Evolutionary conservation across 352 stramenopile genomes (phyloP).

Genomic region (Globisporangium carolinianum): DNA sequence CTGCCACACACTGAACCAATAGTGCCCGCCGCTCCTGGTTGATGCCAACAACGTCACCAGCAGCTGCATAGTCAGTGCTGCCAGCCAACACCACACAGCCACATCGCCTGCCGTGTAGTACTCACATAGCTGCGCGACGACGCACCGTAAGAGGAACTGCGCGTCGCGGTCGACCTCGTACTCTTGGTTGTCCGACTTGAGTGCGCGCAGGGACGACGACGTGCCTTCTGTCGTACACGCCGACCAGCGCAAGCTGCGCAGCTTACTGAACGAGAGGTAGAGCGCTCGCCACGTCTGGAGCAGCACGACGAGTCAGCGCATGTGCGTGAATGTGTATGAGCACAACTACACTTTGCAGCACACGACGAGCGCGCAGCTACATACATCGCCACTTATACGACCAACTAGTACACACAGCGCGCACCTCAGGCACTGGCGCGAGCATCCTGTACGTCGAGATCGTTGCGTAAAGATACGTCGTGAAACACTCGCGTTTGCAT

Average conservation of each 20-base stretch:
- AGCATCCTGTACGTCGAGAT: conserved; percentile 63
- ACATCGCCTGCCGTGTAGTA: no score
- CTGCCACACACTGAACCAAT: conserved; percentile 67
- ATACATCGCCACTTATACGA: neutral
- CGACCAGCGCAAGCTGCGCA: conserved; percentile 35
- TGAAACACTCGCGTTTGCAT: conserved; percentile 67
- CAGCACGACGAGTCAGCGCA: conserved; percentile 2
- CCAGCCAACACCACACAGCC: no score
- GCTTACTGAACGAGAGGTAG: conserved; percentile 40
- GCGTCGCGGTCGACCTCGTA: conserved; percentile 35
- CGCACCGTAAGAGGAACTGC: conserved; percentile 41
- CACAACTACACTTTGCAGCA: neutral
- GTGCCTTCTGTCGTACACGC: conserved; percentile 30
- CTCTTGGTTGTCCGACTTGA: conserved; percentile 71
- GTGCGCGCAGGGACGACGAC: conserved; percentile 40
- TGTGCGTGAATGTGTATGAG: neutral
- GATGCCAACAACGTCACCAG: no score
- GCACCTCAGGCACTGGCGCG: conserved; percentile 34
- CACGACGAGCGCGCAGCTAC: neutral
- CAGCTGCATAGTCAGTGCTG: no score
- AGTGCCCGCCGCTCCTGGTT: conserved; percentile 57
- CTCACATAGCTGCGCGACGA: neutral
- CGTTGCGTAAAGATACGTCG: conserved; percentile 44
- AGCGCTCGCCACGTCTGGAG: conserved; percentile 45
- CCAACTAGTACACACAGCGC: no score